Evolutionary conservation across 768 basidiomycete genomes (phyloP), one percentile per base, ranked within the genome.

Genomic region (Candolleomyces aberdarensis): DNA sequence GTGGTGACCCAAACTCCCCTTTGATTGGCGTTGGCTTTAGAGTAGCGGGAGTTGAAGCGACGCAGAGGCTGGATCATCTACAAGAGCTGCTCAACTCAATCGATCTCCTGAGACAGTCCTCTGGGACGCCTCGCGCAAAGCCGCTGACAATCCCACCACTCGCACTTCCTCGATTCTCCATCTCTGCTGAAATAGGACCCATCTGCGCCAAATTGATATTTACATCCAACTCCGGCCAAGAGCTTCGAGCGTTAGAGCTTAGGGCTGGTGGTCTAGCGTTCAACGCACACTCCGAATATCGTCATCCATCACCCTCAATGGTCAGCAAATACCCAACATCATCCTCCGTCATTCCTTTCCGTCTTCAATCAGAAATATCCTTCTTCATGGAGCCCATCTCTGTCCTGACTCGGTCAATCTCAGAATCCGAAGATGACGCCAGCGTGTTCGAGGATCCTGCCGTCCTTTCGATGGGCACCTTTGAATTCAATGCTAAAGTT

Each of bases 1-100:
- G 72, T 13, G 84, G 82, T 22, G 87, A 88, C 66, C 81, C 85
- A 9, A 86, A 86, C 67, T 76, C 80, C 10, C 79, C 89, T 11
- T 75, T 86, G 13, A 51, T 89, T 19, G 80, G 81, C 29, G 66
- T 85, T 20, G 78, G 76, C 41, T 62, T 79, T 46, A 76, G 70
- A 29, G 59, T 86, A 13, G 78, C 78, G 13, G 73, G 74, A 17
- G 60, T 89, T 4, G 75, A 83, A 32, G 58, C 87, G 26, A 78
- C 81, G 6, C 87, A 87, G 58, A 80, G 76, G 19, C 70, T 86
- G 47, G 83, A 86, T 55, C 75, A 80, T 57, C 57, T 91, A 22
- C 73, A 81, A 46, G 69, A 73, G 41, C 66, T 85, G 10, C 51
- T 83, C 19, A 69, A 62, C 41, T 62, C 65, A 14, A 43, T 56